These are phyloP conservation scores for Malassezia restricta DNA, from an alignment of 1,284 basidiomycete species.

Conservation along the genomic window DNA sequence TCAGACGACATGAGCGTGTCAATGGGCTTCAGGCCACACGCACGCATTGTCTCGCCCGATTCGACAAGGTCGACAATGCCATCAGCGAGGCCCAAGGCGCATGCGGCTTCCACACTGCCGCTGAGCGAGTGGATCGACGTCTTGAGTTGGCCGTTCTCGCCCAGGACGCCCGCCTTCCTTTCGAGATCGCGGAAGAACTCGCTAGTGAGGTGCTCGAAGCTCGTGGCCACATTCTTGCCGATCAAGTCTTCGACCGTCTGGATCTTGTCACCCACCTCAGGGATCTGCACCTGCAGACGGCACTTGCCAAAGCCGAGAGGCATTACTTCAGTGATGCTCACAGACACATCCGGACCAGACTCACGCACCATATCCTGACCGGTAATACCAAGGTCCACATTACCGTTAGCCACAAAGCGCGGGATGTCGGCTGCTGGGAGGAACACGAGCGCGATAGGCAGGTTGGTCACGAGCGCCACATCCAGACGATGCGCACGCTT, in stretches of 20 bases:
- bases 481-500: constrained; percentile 77
- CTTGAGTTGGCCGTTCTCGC: constrained; percentile 50
- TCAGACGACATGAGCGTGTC: constrained; percentile 67
- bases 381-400: constrained; percentile 79
- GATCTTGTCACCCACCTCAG: constrained; percentile 58
- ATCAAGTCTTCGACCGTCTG: constrained; percentile 66
- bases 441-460: constrained; percentile 90
- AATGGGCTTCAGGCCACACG: constrained; percentile 85
- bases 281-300: constrained; percentile 84
- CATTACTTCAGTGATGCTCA: constrained; percentile 64
- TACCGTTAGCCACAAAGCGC: constrained; percentile 93
- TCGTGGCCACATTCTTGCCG: constrained; percentile 85
- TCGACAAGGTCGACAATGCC: constrained; percentile 93
- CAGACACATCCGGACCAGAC: constrained; percentile 53
- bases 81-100: constrained; percentile 87
- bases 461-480: constrained; percentile 81
- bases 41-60: constrained; percentile 99
- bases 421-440: constrained; percentile 95
- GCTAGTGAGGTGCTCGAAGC: constrained; percentile 74
- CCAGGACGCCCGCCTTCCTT: constrained; percentile 48
- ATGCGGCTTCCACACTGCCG: constrained; percentile 95
- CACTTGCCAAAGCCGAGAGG: constrained; percentile 90
- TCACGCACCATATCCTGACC: constrained; percentile 96
- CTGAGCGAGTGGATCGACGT: constrained; percentile 80
- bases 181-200: constrained; percentile 70